Percentiles rank a stretch among this genome's conserved stretches.
Conservation (phyloP, 1,284 basidiomycete species). For the Ganoderma sinense region DNA sequence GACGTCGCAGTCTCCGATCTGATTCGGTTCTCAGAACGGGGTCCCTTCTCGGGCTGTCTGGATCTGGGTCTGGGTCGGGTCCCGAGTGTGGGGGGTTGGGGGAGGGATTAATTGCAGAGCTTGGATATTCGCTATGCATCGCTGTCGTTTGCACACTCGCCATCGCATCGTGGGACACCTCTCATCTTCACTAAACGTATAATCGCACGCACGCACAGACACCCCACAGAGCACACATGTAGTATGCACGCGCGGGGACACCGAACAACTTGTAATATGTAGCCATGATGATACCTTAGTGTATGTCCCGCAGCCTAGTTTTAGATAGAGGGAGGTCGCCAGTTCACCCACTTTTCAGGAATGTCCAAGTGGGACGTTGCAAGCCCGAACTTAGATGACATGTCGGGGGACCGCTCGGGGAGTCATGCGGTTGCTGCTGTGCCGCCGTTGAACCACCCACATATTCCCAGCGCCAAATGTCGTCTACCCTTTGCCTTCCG, state of each 20-base stretch:
- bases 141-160: neutral
- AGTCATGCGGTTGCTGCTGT: neutral
- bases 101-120: neutral
- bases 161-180: neutral
- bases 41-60: neutral
- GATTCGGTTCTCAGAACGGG: neutral
- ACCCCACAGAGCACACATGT: neutral
- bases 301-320: neutral
- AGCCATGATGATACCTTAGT: neutral
- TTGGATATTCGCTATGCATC: constrained; percentile 4
- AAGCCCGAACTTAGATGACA: neutral
- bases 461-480: neutral
- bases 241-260: neutral
- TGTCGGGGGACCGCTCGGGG: neutral
- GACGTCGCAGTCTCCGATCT: neutral
- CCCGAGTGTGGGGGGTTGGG: neutral
- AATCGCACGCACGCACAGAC: neutral
- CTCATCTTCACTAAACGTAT: neutral
- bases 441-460: neutral
- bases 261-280: neutral
- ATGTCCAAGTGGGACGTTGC: neutral
- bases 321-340: neutral
- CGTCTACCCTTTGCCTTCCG: neutral
- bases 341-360: neutral
- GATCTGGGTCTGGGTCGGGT: neutral